phyloP scores from a whole-genome alignment of 2,329 filamentous ascomycete species.

The Dactylellina sp. region DNA sequence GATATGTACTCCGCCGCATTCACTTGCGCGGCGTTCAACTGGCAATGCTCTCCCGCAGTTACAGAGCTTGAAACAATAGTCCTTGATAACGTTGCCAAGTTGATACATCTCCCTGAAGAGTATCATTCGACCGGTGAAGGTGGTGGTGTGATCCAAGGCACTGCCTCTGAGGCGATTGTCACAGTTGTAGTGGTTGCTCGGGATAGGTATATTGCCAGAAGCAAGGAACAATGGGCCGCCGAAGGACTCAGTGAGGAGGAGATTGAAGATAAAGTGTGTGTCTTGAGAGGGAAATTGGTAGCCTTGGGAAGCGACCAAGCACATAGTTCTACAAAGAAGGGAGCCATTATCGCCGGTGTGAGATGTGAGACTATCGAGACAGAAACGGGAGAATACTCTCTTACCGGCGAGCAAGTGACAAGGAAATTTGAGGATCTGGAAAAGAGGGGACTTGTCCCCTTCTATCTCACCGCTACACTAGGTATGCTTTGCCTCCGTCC shows the following conservation, averaged over 20 bases:
- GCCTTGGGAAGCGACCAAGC: constrained; percentile 82
- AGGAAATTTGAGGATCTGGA: constrained; percentile 74
- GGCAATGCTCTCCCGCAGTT: constrained; percentile 91
- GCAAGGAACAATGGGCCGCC: constrained; percentile 59
- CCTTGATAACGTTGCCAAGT: constrained; percentile 87
- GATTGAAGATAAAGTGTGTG: constrained; percentile 76
- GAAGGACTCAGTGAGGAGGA: constrained; percentile 67
- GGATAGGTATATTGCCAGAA: constrained; percentile 76
- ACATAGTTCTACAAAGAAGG: constrained; percentile 88
- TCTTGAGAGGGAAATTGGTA: constrained; percentile 77
- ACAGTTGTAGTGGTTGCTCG: constrained; percentile 88
- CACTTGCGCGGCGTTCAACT: constrained; percentile 93
- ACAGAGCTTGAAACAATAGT: constrained; percentile 95
- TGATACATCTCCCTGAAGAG: constrained; percentile 77
- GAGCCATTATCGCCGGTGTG: constrained; percentile 85
- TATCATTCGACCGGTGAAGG: constrained; percentile 82
- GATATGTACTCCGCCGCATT: constrained; percentile 93
- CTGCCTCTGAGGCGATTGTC: constrained; percentile 85
- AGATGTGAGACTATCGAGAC: constrained; percentile 75
- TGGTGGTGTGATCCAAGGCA: constrained; percentile 94
- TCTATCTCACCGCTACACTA: constrained; percentile 84
- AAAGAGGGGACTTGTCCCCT: constrained; percentile 79
- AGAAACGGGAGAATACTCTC: constrained; percentile 74
- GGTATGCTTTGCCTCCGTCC: constrained; percentile 63
- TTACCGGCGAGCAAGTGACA: constrained; percentile 73